Percentiles rank a stretch among this genome's conserved stretches.
phyloP scores from a whole-genome alignment of 2,329 filamentous ascomycete species.

The Talaromyces sp. region DNA sequence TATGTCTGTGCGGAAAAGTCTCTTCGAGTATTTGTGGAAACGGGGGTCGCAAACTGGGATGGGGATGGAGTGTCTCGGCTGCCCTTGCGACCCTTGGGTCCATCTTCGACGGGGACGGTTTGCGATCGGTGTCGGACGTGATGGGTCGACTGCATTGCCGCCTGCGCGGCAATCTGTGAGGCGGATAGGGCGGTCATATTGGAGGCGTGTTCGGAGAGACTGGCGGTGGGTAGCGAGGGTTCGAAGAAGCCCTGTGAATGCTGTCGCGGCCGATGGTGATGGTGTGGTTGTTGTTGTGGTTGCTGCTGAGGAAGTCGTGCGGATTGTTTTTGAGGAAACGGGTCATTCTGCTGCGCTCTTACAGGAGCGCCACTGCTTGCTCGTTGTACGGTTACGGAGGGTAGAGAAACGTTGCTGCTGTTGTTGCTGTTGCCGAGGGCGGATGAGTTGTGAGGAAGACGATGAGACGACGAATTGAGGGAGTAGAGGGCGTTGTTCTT shows the following conservation, averaged over 20 bases:
- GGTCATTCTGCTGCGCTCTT: slow-evolving; percentile 5
- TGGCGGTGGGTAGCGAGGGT: slow-evolving; percentile 55
- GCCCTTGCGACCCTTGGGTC: slow-evolving; percentile 22
- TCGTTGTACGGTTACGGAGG: slow-evolving; percentile 33
- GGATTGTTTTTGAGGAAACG: slow-evolving; percentile 25
- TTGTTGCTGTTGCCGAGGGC: slow-evolving; percentile 18
- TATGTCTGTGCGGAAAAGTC: slow-evolving; percentile 30
- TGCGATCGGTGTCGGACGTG: slow-evolving; percentile 52
- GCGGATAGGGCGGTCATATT: slow-evolving; percentile 47
- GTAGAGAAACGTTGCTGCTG: slow-evolving; percentile 29
- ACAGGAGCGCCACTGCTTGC: slow-evolving; percentile 13
- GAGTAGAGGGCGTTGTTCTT: slow-evolving; percentile 33
- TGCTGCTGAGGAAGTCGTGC: slow-evolving; percentile 23
- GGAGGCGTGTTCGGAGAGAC: slow-evolving; percentile 34
- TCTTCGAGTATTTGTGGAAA: slow-evolving; percentile 16
- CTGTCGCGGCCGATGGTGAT: slow-evolving; percentile 41
- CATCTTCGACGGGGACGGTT: slow-evolving; percentile 41
- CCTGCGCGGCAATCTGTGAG: slow-evolving; percentile 61
- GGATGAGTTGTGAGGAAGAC: slow-evolving; percentile 23
- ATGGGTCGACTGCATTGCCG: slow-evolving; percentile 52
- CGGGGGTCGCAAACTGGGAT: slow-evolving; percentile 21
- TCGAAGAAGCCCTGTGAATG: slow-evolving; percentile 66
- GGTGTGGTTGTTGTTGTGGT: slow-evolving; percentile 22
- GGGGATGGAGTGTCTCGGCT: slow-evolving; percentile 31
- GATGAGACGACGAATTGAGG: slow-evolving; percentile 22